Evolutionary conservation across 176 grass and related monocot genomes (phyloP).

Genomic region (Thinopyrum elongatum): DNA sequence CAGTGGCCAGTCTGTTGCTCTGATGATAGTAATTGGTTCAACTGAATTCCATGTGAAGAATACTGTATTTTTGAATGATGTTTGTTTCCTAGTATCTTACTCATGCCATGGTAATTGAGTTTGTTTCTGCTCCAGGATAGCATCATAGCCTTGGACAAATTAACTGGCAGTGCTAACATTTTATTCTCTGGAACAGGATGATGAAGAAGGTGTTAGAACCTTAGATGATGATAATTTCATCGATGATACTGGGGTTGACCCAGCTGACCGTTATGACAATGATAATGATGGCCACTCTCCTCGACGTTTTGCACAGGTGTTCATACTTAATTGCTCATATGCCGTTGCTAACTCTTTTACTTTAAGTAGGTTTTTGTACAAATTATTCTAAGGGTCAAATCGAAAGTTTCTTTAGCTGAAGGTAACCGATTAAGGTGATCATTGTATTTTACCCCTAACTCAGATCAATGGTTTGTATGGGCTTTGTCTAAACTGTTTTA

Average conservation of each 20-base stretch:
- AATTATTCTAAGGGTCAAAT: background rate
- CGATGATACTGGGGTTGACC: conserved; percentile 88
- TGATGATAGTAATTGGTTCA: background rate
- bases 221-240: conserved; percentile 97
- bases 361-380: background rate
- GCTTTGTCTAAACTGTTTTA: background rate
- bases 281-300: conserved; percentile 74
- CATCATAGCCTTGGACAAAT: background rate
- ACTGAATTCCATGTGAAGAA: background rate
- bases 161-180: background rate
- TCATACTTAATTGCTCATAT: conserved; percentile 6
- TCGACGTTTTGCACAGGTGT: conserved; percentile 73
- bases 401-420: no score
- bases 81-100: background rate
- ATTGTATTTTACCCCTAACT: background rate
- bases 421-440: background rate
- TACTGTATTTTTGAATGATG: background rate
- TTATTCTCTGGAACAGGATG: conserved; percentile 61
- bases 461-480: background rate
- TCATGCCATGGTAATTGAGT: background rate
- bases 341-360: background rate
- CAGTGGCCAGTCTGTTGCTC: background rate
- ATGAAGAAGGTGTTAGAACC: conserved; percentile 89
- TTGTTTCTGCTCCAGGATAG: background rate
- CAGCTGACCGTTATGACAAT: conserved; percentile 80